Evolutionary conservation across 2,329 filamentous ascomycete species (phyloP).

Genomic region (Geoglossum cookeanum): DNA sequence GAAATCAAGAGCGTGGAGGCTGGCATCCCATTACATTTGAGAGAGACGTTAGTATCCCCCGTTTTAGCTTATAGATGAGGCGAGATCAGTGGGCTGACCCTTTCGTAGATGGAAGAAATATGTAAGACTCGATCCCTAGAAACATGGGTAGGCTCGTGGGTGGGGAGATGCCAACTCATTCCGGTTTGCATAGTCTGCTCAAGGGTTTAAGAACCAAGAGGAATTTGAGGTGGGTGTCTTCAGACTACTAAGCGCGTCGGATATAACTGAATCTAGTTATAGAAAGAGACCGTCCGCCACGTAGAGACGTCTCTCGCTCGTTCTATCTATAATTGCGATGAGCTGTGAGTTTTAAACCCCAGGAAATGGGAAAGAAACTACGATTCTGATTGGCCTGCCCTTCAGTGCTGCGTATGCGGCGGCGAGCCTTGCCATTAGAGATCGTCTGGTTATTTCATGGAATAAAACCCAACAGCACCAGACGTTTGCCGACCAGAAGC

Average conservation of each 20-base stretch:
- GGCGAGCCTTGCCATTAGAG: slow-evolving; percentile 77
- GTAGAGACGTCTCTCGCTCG: slow-evolving; percentile 92
- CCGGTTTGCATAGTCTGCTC: slow-evolving; percentile 31
- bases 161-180: slow-evolving; percentile 5
- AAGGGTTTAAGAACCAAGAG: slow-evolving; percentile 58
- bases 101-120: slow-evolving; percentile 37
- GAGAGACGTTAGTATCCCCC: slow-evolving; percentile 48
- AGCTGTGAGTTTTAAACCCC: slow-evolving; percentile 29
- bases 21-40: slow-evolving; percentile 72
- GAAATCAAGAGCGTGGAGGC: slow-evolving; percentile 93
- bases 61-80: not conserved
- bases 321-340: slow-evolving; percentile 96
- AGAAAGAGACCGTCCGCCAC: slow-evolving; percentile 76
- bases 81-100: slow-evolving; percentile 8
- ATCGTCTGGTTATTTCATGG: slow-evolving; percentile 87
- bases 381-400: not conserved
- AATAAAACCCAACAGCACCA: slow-evolving; percentile 96
- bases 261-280: slow-evolving; percentile 10
- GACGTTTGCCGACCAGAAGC: slow-evolving; percentile 76
- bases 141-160: not conserved
- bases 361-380: not conserved
- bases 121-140: slow-evolving; percentile 21
- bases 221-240: slow-evolving; percentile 42
- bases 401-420: slow-evolving; percentile 68
- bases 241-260: not conserved